Evolutionary conservation across 306 rosid species (phyloP), one percentile per base, ranked within the genome.

Genomic region (Pyrus pyrifolia): DNA sequence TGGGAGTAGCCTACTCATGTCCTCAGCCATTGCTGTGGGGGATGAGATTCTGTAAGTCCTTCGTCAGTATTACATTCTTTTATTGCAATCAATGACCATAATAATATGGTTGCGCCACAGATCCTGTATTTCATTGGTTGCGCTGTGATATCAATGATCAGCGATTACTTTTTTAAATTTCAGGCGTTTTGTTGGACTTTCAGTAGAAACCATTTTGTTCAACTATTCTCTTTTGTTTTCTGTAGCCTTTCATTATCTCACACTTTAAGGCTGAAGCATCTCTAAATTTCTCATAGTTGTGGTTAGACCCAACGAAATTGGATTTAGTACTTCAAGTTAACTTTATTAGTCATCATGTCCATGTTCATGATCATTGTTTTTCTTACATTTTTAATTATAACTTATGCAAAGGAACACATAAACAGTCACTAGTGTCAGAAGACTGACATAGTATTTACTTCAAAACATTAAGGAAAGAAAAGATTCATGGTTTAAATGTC

Each of bases 31-130:
- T 60, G 92, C 85, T 49, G 97, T 92, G 53, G 98, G 98, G 69
- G 97, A 92, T 86, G 98, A 95, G 86, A 89, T 95, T 89, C 88
- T 95, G 98, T 95, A 90, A 86, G 92, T 89, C 79, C 84, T 81
- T 82, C 74, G 88, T 80, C 44, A 33, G 46, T 82, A 68, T 81
- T 82, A 78, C 72, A 27, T 70, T 70, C 30, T 58, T 10, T 58
- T 58, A 4, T 58, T 22, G 73, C 72, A 72, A 71, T 60, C 71
- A 38, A 25, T 62, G 38, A 78, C 65, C 38, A 55, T 15, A 10
- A 22, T 10, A 18, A 4, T 38, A 22, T 30, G 49, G 31, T 15
- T 53, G 45, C n/a, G 18, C 60, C 15, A 11, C 22, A 38, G 42
- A 7, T 38, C 42, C 42, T 38, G 42, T 38, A 38, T 38, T 7